Base-by-base conservation (phyloP, 2,329 filamentous ascomycete genomes). In the Fusarium sp. region DNA sequence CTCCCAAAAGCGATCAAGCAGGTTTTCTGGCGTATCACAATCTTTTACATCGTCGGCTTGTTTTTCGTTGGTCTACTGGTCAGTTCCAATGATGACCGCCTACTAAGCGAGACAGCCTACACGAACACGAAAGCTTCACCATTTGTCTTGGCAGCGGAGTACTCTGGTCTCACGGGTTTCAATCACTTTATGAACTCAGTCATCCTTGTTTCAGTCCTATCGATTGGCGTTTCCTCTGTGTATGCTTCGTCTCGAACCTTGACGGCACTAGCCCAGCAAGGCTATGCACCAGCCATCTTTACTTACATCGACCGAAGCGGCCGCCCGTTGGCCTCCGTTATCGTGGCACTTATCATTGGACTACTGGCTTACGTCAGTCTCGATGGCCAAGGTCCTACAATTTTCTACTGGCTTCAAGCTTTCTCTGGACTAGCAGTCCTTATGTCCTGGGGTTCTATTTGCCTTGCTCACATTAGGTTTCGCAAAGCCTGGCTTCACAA, bases 1-100 rank as follows among this genome's bases (percentile, higher is more conserved):
- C 85, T 97, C 1, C 93, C 93, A 1, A 90, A 88, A n/a, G 93
- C 93, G 3, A 88, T 94, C 75, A 95, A 94, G 82, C 92, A 95
- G 78, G 91, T 85, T 8, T 85, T 85, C 68, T 85, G 83, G 83
- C 81, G 83, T 75, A 84, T 85, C 59, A 82, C 81, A n/a, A 72
- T 85, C 38, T 85, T 86, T 70, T 86, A 85, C 67, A 76, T 86
- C 39, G 74, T 86, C 3, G 83, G 83, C n/a, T 77, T 86, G 15
- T 80, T 83, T 62, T 82, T 84, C 42, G 77, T 85, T 52, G 84
- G 84, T 24, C 77, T 86, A 8, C 75, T 85, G 9, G 76, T 85
- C 58, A 77, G 78, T 52, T 80, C 80, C 46, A 76, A 81, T 31
- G 83, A 86, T 45, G 42, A 72, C 1, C 77, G 76, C 20, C 82